Evolutionary conservation across 2,329 filamentous ascomycete genomes (phyloP), one percentile per base, ranked within the genome.

Genomic region (Sclerotinia sclerotiorum): DNA sequence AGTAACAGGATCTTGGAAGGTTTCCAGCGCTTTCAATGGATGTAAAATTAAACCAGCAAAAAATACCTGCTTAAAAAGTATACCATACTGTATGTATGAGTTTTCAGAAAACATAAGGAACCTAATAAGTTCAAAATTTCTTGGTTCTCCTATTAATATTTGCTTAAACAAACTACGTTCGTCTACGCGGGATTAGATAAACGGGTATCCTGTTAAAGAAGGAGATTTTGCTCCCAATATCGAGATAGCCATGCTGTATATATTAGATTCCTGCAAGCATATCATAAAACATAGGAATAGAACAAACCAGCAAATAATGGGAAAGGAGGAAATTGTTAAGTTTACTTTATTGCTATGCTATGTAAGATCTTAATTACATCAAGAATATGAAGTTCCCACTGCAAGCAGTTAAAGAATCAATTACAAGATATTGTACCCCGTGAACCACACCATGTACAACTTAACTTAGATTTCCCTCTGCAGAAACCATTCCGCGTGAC

Each of bases 291-390:
- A 44, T 52, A 17, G 4, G 39, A 29, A 21, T 13, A 24, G 11
- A 39, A 39, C 8, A 39, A 11, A 54, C 32, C 29, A 54, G 32
- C 7, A 64, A 19, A 6, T 21, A 27, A n/a, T 39, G 15, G 27
- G 29, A 39, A 19, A 35, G 6, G 32, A n/a, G 7, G 39, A 17
- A 42, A 42, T 42, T 17, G 13, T 29, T 65, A 10, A 8, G 29
- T 29, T 65, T 65, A 8, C 44, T 56, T 39, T 42, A 42, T 17
- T 42, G n/a, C n/a, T 65, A 65, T 55, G 49, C 39, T 42, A 42
- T 42, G 39, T 42, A 42, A 17, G 13, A 42, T 10, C 39, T 17
- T 39, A n/a, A n/a, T n/a, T n/a, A 65, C 62, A 54, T 54, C 7
- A 44, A 24, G 27, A 42, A 44, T 32, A n/a, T 44, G 32, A 56